phyloP scores from a whole-genome alignment of 257 asterid genomes.

The Eustoma russellianum region DNA sequence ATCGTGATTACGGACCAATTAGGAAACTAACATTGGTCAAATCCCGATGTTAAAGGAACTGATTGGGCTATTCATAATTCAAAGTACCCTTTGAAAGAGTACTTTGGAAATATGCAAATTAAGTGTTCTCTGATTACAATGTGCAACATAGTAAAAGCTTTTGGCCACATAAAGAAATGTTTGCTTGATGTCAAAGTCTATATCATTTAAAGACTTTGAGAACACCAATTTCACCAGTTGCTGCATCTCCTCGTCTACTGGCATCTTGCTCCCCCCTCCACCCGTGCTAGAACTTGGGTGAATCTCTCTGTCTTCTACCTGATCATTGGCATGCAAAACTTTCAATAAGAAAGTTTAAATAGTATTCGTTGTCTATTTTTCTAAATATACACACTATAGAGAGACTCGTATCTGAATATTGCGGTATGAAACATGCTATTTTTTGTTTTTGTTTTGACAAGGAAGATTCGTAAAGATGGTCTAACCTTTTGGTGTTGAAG shows the following conservation, averaged over 20 bases:
- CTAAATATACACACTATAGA: too few species aligned
- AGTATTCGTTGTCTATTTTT: too few species aligned
- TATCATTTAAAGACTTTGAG: constrained; percentile 20
- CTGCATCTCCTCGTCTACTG: constrained; percentile 55
- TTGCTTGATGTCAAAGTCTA: constrained; percentile 35
- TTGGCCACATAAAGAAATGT: constrained; percentile 49
- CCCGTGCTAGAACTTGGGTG: constrained; percentile 3
- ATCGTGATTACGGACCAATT: too few species aligned
- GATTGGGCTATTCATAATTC: neutral
- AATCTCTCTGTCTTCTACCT: constrained; percentile 20
- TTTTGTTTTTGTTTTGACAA: too few species aligned
- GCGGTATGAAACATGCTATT: too few species aligned
- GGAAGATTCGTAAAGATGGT: too few species aligned
- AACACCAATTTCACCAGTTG: constrained; percentile 42
- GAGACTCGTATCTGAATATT: too few species aligned
- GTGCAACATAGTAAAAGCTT: constrained; percentile 52
- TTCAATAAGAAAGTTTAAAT: too few species aligned
- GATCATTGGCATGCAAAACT: neutral
- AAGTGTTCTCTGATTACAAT: constrained; percentile 40
- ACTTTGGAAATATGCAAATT: constrained; percentile 57
- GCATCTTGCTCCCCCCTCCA: constrained; percentile 14
- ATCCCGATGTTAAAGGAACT: too few species aligned
- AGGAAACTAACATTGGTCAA: too few species aligned
- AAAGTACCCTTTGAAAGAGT: constrained; percentile 51
- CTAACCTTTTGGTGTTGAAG: constrained; percentile 37